Evolutionary conservation across 345 rosid genomes (phyloP).

Genomic region (Eutrema yunnanense): DNA sequence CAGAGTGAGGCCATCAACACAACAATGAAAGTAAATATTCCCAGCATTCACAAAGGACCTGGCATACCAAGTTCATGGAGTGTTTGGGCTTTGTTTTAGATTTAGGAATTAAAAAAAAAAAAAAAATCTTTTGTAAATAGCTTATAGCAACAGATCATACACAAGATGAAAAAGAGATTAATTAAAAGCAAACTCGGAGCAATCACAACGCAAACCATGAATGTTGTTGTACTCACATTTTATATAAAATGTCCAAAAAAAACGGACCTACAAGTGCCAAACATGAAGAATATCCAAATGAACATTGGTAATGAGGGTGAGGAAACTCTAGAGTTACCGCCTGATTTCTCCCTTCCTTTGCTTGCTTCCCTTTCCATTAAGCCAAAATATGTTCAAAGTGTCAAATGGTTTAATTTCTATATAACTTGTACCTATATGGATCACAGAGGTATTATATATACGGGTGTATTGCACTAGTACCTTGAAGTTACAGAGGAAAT

Average conservation of each 20-base stretch:
- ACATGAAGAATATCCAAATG: background rate
- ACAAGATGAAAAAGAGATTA: background rate
- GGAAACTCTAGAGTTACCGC: background rate
- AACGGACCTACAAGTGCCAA: slow-evolving; percentile 4
- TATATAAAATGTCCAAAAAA: background rate
- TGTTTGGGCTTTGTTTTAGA: too few relatives aligned
- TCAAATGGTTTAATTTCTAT: background rate
- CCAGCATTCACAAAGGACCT: too few relatives aligned
- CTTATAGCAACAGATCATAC: background rate
- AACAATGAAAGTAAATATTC: too few relatives aligned
- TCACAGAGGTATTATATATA: background rate
- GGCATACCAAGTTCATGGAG: too few relatives aligned
- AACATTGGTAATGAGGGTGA: slow-evolving; percentile 2
- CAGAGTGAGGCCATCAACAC: too few relatives aligned
- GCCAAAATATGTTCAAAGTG: background rate
- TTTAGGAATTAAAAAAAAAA: background rate
- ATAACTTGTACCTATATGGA: slow-evolving; percentile 1
- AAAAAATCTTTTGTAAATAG: background rate
- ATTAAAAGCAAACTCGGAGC: background rate
- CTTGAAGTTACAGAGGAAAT: slow-evolving; percentile 19
- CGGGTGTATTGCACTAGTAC: background rate
- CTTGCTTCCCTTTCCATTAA: slow-evolving; percentile 5
- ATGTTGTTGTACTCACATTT: background rate
- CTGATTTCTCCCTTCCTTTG: slow-evolving; percentile 4
- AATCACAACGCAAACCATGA: background rate